These are phyloP conservation scores for Davidsoniella australis DNA, from an alignment of 2,329 filamentous ascomycete species.

Conservation along the genomic window DNA sequence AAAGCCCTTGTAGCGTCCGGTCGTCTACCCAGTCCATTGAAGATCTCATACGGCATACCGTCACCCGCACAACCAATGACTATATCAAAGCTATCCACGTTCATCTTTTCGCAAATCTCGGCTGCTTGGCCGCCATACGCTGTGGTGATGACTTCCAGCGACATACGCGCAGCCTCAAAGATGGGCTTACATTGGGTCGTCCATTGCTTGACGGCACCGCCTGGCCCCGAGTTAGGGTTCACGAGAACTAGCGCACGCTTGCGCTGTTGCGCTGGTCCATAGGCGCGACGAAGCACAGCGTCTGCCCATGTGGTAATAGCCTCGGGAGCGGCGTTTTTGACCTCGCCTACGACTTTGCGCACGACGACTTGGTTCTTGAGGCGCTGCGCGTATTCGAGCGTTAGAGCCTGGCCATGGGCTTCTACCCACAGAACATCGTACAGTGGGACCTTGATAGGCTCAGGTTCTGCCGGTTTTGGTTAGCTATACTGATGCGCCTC, in stretches of 20 bases:
- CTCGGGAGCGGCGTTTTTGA: constrained; percentile 22
- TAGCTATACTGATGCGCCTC: background rate
- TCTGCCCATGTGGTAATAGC: constrained; percentile 44
- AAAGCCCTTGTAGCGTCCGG: constrained; percentile 60
- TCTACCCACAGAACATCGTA: constrained; percentile 78
- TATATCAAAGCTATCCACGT: constrained; percentile 68
- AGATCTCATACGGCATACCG: constrained; percentile 79
- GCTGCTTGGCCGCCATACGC: constrained; percentile 58
- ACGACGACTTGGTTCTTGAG: constrained; percentile 40
- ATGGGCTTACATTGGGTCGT: constrained; percentile 61
- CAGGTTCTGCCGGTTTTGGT: constrained; percentile 2
- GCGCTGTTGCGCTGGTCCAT: constrained; percentile 46
- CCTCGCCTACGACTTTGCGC: constrained; percentile 39
- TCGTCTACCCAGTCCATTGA: constrained; percentile 74
- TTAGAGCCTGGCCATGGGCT: constrained; percentile 38
- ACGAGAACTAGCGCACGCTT: constrained; percentile 78
- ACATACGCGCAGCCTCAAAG: constrained; percentile 64
- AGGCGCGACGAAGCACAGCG: constrained; percentile 50
- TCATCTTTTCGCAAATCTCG: constrained; percentile 56
- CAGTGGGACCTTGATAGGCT: constrained; percentile 1
- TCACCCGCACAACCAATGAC: constrained; percentile 84
- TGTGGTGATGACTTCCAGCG: constrained; percentile 57
- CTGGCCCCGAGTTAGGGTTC: constrained; percentile 81
- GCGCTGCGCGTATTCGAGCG: constrained; percentile 54
- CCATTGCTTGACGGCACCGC: constrained; percentile 57